Percentiles rank a stretch among this genome's conserved stretches.
Evolutionary conservation across 2,329 filamentous ascomycete genomes (phyloP).

Genomic region (Bertia moriformis): DNA sequence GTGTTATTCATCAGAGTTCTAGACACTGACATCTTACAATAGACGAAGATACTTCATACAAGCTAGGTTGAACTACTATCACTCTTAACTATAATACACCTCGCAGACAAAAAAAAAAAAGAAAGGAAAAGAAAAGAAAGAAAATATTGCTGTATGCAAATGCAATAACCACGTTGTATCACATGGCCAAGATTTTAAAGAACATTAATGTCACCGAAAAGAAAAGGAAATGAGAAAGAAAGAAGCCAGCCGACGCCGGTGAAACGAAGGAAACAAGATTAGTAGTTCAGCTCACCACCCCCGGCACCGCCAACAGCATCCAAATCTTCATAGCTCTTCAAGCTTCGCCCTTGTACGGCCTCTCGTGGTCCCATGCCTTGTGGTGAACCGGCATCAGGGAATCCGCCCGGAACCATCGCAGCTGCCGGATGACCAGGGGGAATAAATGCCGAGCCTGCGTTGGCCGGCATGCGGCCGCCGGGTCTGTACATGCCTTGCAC

Average conservation of each 20-base stretch:
- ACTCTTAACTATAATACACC: too few species aligned
- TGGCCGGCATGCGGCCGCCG: slow-evolving; percentile 21
- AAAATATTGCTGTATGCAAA: background rate
- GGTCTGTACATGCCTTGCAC: slow-evolving; percentile 29
- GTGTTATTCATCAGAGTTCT: too few species aligned
- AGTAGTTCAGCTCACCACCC: slow-evolving; percentile 83
- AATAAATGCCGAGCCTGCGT: slow-evolving; percentile 43
- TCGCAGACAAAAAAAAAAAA: background rate
- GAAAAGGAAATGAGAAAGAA: background rate
- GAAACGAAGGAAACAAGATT: too few species aligned
- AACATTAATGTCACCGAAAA: too few species aligned
- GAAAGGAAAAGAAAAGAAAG: background rate
- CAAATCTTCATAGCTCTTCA: slow-evolving; percentile 95
- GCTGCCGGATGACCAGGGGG: slow-evolving; percentile 59
- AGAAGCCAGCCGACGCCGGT: too few species aligned
- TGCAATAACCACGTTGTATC: too few species aligned
- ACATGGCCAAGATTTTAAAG: too few species aligned
- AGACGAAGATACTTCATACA: too few species aligned
- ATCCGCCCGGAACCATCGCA: slow-evolving; percentile 9
- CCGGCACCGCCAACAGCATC: slow-evolving; percentile 68
- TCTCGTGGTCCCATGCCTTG: slow-evolving; percentile 71
- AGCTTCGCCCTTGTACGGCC: slow-evolving; percentile 77
- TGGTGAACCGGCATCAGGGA: background rate
- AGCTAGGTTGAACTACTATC: too few species aligned
- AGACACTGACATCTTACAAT: too few species aligned